Evolutionary conservation across 345 rosid genomes (phyloP).

Genomic region (Ricinus communis): DNA sequence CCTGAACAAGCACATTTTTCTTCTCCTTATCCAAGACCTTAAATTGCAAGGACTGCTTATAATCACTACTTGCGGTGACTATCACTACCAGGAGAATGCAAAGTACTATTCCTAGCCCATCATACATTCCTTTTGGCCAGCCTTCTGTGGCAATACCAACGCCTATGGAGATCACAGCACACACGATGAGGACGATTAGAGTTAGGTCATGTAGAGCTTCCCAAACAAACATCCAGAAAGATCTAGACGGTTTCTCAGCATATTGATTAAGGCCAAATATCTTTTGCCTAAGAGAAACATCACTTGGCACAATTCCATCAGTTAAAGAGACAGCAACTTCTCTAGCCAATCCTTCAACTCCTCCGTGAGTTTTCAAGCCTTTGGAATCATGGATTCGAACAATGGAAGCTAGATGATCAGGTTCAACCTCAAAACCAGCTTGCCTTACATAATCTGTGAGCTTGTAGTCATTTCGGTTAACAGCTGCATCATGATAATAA

Average conservation of each 20-base stretch:
- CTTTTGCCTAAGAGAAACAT: constrained; percentile 49
- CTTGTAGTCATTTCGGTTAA: constrained; percentile 29
- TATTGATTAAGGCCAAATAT: constrained; percentile 54
- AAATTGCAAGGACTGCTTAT: constrained; percentile 84
- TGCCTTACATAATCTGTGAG: constrained; percentile 30
- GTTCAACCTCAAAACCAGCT: constrained; percentile 45
- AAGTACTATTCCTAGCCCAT: constrained; percentile 79
- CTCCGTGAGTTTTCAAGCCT: constrained; percentile 34
- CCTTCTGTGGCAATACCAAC: constrained; percentile 93
- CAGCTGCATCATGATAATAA: constrained; percentile 34
- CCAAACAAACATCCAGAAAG: constrained; percentile 74
- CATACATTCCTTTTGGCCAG: constrained; percentile 84
- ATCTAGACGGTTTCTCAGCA: constrained; percentile 58
- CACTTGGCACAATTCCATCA: constrained; percentile 49
- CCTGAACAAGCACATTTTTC: constrained; percentile 71
- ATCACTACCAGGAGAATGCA: constrained; percentile 78
- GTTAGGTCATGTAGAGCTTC: constrained; percentile 90
- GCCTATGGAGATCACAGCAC: constrained; percentile 82
- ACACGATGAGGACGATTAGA: constrained; percentile 71
- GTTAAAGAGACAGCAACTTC: constrained; percentile 36
- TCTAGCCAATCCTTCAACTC: constrained; percentile 41
- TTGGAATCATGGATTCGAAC: constrained; percentile 36
- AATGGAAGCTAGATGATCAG: constrained; percentile 39
- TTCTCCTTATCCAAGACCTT: constrained; percentile 89
- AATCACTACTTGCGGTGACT: constrained; percentile 91